Base-by-base conservation (phyloP, 169 alveolate species). In the Hepatocystis sp. region DNA sequence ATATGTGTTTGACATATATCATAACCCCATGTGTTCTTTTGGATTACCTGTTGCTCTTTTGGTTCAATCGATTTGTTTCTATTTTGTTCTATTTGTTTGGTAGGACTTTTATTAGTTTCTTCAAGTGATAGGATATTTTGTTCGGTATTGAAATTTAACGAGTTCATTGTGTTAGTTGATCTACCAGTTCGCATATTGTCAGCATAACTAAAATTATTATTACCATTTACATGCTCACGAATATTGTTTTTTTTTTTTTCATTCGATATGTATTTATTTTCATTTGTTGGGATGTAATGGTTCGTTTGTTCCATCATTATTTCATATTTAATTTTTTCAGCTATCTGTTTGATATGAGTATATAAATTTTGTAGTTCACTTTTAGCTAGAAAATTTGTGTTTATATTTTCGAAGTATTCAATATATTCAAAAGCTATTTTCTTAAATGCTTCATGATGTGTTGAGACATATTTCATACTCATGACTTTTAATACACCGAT, bases 401-500 rank as follows among this genome's bases (percentile, higher is more conserved):
- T 81, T 28, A 81, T 47, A 23, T 81, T 81, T 61, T 81, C 84
- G 63, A 81, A 81, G 30, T 63, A 81, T 19, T 56, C 60, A 52
- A 81, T 81, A 63, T 81, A 81, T 8, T 81, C 84, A 15, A 81
- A 81, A 30, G 84, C 60, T 40, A 81, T 61, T 81, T 81, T 49
- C 60, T 81, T 81, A 32, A 81, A 64, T 39, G 15, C 19, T 11
- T 81, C 68, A 52, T 81, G 55, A 32, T 81, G 89, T 25, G 89
- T 63, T 28, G 89, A 81, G 13, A 81, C 23, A 46, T 32, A 81
- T 49, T 81, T 81, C 25, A 81, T 2, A 19, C 89, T 81, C 11
- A 81, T 27, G 25, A 52, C 89, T 81, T 81, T 81, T 23, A 81
- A 30, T 5, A 81, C 89, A 11, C 89, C 89, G 21, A 81, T 60